Percentiles rank a stretch among this genome's conserved stretches.
Conservation (phyloP, 2,329 filamentous ascomycete species). For the Aspergillus latus region DNA sequence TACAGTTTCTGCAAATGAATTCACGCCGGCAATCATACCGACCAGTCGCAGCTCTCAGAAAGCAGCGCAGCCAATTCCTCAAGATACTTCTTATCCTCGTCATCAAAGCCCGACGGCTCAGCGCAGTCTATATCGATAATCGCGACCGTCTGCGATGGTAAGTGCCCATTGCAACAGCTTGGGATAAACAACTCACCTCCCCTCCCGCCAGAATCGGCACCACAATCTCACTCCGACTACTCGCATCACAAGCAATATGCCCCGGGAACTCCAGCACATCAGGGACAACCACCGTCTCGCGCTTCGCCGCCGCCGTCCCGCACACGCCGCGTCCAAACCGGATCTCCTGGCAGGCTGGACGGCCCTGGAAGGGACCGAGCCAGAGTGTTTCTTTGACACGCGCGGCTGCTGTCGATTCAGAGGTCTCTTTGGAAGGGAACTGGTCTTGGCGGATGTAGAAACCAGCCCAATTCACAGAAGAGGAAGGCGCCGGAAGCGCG, state of each 20-base stretch:
- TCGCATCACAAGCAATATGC: conserved; percentile 52
- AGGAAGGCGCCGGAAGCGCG: conserved; percentile 44
- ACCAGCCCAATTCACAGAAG: conserved; percentile 50
- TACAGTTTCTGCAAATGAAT: too few relatives aligned
- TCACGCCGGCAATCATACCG: background rate
- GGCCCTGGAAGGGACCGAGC: conserved; percentile 51
- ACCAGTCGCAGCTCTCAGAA: conserved; percentile 45
- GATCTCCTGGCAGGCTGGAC: conserved; percentile 51
- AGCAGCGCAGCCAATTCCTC: conserved; percentile 44
- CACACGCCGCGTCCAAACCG: conserved; percentile 49
- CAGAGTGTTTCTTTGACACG: conserved; percentile 34
- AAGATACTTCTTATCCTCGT: conserved; percentile 44
- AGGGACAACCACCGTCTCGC: conserved; percentile 42
- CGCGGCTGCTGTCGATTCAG: conserved; percentile 23
- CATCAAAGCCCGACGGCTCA: conserved; percentile 45
- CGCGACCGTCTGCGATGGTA: conserved; percentile 41
- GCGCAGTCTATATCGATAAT: conserved; percentile 52
- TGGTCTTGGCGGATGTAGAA: conserved; percentile 49
- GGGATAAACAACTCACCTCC: conserved; percentile 34
- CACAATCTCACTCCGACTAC: conserved; percentile 52
- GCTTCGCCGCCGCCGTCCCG: conserved; percentile 43
- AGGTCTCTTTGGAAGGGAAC: conserved; percentile 32
- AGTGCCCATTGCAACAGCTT: background rate
- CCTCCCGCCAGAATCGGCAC: conserved; percentile 45
- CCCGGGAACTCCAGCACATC: conserved; percentile 48